phyloP scores from a whole-genome alignment of 2,329 filamentous ascomycete genomes.

The Fulvia fulva region DNA sequence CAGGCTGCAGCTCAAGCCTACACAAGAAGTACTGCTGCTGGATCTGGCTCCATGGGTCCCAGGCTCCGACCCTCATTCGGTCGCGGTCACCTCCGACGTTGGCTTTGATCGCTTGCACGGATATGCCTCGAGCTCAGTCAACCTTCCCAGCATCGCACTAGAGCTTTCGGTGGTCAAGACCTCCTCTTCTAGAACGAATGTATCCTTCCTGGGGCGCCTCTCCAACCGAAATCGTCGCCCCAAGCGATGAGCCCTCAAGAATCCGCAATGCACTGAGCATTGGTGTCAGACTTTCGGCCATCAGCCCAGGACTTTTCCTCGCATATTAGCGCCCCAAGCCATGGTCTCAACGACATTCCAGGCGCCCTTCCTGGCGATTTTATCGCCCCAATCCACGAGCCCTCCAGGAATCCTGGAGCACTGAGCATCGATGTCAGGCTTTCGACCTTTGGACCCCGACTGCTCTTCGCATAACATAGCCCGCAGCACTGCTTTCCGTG shows the following conservation, averaged over 20 bases:
- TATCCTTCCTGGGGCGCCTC: too few species aligned
- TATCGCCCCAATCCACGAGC: too few species aligned
- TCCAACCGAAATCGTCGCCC: too few species aligned
- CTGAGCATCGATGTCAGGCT: background rate
- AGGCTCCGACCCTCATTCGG: background rate
- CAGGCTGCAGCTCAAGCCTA: background rate
- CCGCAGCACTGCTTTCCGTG: background rate
- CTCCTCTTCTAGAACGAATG: too few species aligned
- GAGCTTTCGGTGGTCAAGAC: background rate
- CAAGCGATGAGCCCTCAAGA: background rate
- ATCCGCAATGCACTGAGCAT: background rate
- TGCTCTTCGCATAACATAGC: background rate
- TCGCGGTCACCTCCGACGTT: background rate
- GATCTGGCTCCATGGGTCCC: background rate
- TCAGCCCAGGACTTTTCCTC: background rate
- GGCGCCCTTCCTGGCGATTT: too few species aligned
- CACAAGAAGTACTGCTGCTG: background rate
- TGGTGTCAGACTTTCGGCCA: background rate
- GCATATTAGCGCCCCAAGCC: background rate
- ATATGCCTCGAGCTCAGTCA: background rate
- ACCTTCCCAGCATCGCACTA: background rate
- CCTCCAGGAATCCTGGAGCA: background rate
- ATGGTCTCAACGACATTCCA: background rate
- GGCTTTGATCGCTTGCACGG: background rate
- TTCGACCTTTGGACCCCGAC: background rate